Conservation (phyloP, 179 eudicot genomes). For the Amaranthus tricolor region DNA sequence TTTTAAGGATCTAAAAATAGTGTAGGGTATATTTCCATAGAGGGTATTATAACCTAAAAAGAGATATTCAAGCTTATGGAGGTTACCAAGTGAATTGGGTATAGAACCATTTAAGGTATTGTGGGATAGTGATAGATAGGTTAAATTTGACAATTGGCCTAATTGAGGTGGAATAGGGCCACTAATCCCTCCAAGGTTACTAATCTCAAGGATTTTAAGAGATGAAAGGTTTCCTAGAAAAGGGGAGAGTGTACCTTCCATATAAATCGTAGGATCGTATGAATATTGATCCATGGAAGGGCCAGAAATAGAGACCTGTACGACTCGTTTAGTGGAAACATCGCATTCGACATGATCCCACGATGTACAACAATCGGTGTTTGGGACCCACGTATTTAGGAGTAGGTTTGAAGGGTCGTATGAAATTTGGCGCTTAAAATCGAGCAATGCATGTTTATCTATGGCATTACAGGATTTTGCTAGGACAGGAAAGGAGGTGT, state of each 20-base stretch:
- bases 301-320: neutral
- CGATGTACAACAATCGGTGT: neutral
- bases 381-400: neutral
- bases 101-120: neutral
- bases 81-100: neutral
- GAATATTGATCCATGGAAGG: neutral
- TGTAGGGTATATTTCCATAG: too few species aligned
- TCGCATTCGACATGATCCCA: neutral
- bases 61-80: neutral
- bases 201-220: neutral
- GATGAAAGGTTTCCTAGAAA: neutral
- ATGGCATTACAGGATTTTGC: neutral
- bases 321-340: neutral
- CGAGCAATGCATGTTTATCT: neutral
- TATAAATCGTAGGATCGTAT: neutral
- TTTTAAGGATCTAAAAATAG: too few species aligned
- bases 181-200: neutral
- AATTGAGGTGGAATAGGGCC: neutral
- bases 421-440: neutral
- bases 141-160: neutral
- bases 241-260: neutral
- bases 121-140: neutral
- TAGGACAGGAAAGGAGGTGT: neutral
- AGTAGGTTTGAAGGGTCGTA: neutral
- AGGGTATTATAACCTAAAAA: neutral